Percentiles rank a stretch among this genome's conserved stretches.
These are phyloP conservation scores for Termitomyces sp. DNA, from an alignment of 768 basidiomycete genomes.

Conservation along the genomic window DNA sequence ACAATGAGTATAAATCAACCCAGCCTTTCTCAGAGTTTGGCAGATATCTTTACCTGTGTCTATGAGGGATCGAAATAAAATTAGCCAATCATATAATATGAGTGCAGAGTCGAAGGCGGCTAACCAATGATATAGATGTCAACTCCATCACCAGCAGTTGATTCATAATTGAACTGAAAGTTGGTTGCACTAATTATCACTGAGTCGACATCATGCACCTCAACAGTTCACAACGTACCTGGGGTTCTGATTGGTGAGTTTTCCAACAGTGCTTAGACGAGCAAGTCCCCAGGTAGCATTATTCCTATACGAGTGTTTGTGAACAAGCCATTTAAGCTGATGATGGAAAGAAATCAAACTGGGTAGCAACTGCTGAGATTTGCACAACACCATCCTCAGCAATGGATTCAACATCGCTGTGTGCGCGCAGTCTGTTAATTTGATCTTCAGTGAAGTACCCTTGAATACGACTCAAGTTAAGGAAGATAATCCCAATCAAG, in stretches of 20 bases:
- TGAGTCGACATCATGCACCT: no score
- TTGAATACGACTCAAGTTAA: background rate
- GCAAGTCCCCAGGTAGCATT: slow-evolving; percentile 32
- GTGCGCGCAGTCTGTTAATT: slow-evolving; percentile 17
- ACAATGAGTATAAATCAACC: background rate
- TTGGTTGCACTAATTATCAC: slow-evolving; percentile 2
- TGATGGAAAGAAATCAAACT: slow-evolving; percentile 10
- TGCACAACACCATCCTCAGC: slow-evolving; percentile 22
- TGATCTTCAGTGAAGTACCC: slow-evolving; percentile 14
- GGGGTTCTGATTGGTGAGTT: slow-evolving; percentile 14
- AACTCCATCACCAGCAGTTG: slow-evolving; percentile 13
- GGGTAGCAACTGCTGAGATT: slow-evolving; percentile 12
- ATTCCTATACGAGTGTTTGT: slow-evolving; percentile 10
- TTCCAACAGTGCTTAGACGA: slow-evolving; percentile 20
- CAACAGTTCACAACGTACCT: background rate
- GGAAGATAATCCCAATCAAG: no score
- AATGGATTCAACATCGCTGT: slow-evolving; percentile 19
- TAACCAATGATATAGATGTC: slow-evolving; percentile 39
- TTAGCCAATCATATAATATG: background rate
- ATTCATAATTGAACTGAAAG: slow-evolving; percentile 11
- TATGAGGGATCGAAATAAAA: background rate
- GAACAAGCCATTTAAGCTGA: background rate
- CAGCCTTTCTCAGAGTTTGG: background rate
- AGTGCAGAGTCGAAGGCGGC: background rate
- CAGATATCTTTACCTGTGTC: slow-evolving; percentile 18